Base-by-base conservation (phyloP, 169 alveolate genomes). In the Plasmodium gonderi region DNA sequence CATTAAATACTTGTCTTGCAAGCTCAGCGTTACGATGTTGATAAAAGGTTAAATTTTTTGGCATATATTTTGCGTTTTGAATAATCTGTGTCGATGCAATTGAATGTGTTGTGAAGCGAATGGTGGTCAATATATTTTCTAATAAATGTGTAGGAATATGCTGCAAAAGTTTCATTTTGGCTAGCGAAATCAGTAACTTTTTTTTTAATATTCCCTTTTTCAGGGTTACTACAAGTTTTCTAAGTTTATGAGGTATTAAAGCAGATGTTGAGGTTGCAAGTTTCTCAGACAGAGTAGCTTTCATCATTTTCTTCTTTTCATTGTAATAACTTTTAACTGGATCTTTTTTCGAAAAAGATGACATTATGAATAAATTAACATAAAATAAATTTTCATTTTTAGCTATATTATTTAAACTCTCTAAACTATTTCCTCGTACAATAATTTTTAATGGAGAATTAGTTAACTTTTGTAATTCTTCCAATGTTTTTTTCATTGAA, bases 71-170 rank as follows among this genome's bases (percentile, higher is more conserved):
- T 8, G 93, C 93, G 72, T 93, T 95, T 76, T 95, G 96, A 45
- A 72, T 93, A 38, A 95, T 91, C 60, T 92, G 95, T 68, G 89
- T 87, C 8, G 93, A 75, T 40, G 97, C 97, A 14, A 95, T 91
- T 0, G 96, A 78, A 75, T 95, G 97, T 3, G 97, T 95, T 17
- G 95, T 95, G 49, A 95, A 95, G 12, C 94, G 94, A 40, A 95
- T 94, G 40, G 96, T 47, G 40, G 95, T 69, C 9, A 85, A 64
- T 1, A 96, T 96, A 49, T 94, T 92, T 79, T 95, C 91, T 31
- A 95, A 85, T 38, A 95, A 42, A 45, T 94, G 79, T 1, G 80
- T 74, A 51, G 96, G 96, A 36, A 95, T 78, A 90, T 94, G 91
- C 49, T 94, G 95, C 78, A 94, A 79, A 31, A 95, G 74, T 67